Base-by-base conservation (phyloP, 345 rosid genomes). In the Pugionium cornutum region DNA sequence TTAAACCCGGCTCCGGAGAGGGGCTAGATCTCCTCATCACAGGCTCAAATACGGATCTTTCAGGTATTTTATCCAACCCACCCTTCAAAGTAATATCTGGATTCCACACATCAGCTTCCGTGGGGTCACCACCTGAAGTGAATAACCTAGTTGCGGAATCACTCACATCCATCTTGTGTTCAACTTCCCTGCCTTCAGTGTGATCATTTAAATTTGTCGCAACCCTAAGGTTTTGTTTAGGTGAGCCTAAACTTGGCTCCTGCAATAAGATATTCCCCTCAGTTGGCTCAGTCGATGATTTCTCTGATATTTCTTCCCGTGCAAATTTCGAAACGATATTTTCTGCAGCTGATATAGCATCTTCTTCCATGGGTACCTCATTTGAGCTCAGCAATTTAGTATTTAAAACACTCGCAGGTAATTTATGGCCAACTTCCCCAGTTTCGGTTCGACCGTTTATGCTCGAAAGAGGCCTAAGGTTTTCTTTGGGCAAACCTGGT, bases 41-140 rank as follows among this genome's bases (percentile, higher is more conserved):
- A 54, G 75, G 64, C 32, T 55, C 58, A 39, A 53, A 64, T 68
- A 55, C 59, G 29, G 67, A 69, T 66, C 61, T 35, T 25, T 49
- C 75, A 60, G 60, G 79, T 73, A 31, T 73, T 62, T 66, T 36
- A 48, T 26, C 72, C 79, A 52, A 54, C 46, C 40, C 43, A 58
- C 8, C 62, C 46, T 69, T 72, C 18, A 43, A 7, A 52, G 68
- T 62, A 28, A 40, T 25, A 39, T 45, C 41, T 58, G 53, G 26
- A 1, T 47, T 68, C 60, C 62, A 25, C 10, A 47, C 37, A 76
- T 69, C 81, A 62, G 69, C 53, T 27, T 62, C 35, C 36, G 9
- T 25, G 32, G 50, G 35, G 42, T 71, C 74, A 69, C 64, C 66
- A 53, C 60, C 57, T 42, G 61, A 67, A 63, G 32, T 53, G 52